phyloP scores from a whole-genome alignment of 805 yeast genomes.

The Metschnikowia corniflorae region DNA sequence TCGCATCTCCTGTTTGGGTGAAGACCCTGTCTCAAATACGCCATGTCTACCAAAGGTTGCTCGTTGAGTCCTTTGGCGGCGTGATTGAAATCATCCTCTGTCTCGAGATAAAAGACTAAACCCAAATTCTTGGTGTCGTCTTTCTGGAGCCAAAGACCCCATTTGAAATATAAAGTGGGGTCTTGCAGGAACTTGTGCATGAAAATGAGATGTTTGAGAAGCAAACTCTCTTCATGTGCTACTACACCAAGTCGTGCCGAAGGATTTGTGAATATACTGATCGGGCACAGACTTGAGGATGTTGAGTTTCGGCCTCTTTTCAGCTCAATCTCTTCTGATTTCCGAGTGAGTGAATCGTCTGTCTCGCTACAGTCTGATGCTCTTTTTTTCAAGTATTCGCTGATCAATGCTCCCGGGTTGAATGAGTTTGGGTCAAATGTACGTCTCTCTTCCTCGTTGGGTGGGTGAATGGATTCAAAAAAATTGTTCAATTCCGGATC shows the following conservation, averaged over 20 bases:
- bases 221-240: constrained; percentile 1
- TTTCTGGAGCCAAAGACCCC: constrained; percentile 9
- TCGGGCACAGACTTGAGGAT: no score
- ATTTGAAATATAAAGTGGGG: constrained; percentile 8
- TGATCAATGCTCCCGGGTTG: no score
- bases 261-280: constrained; percentile 1
- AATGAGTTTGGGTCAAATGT: no score
- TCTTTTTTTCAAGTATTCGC: no score
- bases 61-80: not conserved
- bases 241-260: not conserved
- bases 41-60: not conserved
- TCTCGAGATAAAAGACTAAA: constrained; percentile 4
- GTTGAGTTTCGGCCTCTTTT: no score
- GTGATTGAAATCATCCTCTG: constrained; percentile 4
- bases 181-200: constrained; percentile 1
- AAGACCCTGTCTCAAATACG: constrained; percentile 5
- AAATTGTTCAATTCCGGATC: no score
- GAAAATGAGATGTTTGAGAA: constrained; percentile 5
- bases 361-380: no score
- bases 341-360: no score
- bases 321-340: no score
- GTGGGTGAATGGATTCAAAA: no score
- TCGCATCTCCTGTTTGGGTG: constrained; percentile 4
- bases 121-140: not conserved
- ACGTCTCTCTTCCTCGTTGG: no score